These are phyloP conservation scores for Crotalaria pallida DNA, from an alignment of 306 rosid genomes.

Conservation along the genomic window DNA sequence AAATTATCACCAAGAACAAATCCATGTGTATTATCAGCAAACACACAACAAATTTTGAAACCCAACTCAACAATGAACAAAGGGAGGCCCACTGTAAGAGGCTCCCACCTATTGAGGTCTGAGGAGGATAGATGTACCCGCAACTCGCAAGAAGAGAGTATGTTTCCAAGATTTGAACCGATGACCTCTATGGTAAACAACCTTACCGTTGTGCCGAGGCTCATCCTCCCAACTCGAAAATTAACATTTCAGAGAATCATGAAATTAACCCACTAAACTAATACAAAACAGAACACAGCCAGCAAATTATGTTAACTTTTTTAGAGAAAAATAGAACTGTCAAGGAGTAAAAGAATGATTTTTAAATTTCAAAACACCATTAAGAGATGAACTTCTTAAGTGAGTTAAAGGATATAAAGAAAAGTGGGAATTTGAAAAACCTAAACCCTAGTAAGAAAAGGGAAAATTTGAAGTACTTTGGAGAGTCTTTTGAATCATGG, in stretches of 20 bases:
- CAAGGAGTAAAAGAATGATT: background rate
- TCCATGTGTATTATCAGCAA: too few species aligned
- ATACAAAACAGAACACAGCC: background rate
- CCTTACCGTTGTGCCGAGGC: too few species aligned
- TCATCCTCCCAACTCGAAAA: background rate
- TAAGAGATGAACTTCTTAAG: background rate
- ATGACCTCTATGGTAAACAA: too few species aligned
- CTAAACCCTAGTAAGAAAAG: background rate
- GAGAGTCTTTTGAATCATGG: constrained; percentile 51
- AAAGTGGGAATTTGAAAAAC: background rate
- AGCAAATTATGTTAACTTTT: background rate
- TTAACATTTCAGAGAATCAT: background rate
- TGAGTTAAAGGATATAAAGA: background rate
- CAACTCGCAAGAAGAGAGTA: too few species aligned
- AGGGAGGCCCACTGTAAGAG: too few species aligned
- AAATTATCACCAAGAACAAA: background rate
- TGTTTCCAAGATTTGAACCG: too few species aligned
- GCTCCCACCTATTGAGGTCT: too few species aligned
- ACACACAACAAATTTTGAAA: background rate
- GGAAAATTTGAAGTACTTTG: constrained; percentile 32
- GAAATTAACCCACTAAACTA: background rate
- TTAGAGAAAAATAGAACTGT: background rate
- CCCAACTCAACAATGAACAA: background rate
- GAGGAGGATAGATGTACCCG: too few species aligned
- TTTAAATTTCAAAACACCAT: background rate